phyloP scores from a whole-genome alignment of 2,329 filamentous ascomycete genomes.

The Talaromyces sp. region DNA sequence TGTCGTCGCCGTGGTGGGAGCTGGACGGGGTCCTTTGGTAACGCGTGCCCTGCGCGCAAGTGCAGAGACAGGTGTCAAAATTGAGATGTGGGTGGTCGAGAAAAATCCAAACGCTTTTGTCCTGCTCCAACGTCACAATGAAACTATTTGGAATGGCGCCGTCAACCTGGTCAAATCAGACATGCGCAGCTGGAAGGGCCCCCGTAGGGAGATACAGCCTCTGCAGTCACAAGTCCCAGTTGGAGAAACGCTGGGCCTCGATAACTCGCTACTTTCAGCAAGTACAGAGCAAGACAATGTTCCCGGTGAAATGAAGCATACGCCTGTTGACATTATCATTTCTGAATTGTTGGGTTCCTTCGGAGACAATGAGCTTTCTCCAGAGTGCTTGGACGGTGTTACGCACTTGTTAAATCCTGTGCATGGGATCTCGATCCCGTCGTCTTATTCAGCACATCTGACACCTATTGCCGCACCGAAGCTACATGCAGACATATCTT shows the following conservation, averaged over 20 bases:
- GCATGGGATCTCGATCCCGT: slow-evolving; percentile 88
- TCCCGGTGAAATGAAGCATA: slow-evolving; percentile 21
- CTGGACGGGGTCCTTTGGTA: slow-evolving; percentile 87
- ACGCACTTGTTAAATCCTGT: slow-evolving; percentile 77
- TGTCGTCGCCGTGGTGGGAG: slow-evolving; percentile 86
- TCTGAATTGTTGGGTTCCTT: slow-evolving; percentile 92
- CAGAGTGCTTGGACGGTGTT: slow-evolving; percentile 93
- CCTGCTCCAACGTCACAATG: slow-evolving; percentile 81
- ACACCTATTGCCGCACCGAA: slow-evolving; percentile 88
- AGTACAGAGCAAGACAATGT: slow-evolving; percentile 10
- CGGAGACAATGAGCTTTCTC: slow-evolving; percentile 93
- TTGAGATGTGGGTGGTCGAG: slow-evolving; percentile 88
- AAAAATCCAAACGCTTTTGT: slow-evolving; percentile 99
- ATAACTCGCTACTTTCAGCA: slow-evolving; percentile 20
- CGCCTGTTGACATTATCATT: slow-evolving; percentile 76
- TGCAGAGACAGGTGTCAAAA: slow-evolving; percentile 66
- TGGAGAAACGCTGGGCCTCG: slow-evolving; percentile 27
- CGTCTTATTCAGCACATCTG: slow-evolving; percentile 87
- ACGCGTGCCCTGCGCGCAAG: slow-evolving; percentile 81
- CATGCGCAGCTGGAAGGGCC: slow-evolving; percentile 95
- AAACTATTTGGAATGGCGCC: slow-evolving; percentile 69
- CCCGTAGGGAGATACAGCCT: slow-evolving; percentile 33
- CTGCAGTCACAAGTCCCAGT: background rate
- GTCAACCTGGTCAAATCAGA: slow-evolving; percentile 92
- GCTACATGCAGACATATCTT: slow-evolving; percentile 73